These are phyloP conservation scores for Euryodendron excelsum DNA, from an alignment of 148 eudicot species.

Conservation along the genomic window DNA sequence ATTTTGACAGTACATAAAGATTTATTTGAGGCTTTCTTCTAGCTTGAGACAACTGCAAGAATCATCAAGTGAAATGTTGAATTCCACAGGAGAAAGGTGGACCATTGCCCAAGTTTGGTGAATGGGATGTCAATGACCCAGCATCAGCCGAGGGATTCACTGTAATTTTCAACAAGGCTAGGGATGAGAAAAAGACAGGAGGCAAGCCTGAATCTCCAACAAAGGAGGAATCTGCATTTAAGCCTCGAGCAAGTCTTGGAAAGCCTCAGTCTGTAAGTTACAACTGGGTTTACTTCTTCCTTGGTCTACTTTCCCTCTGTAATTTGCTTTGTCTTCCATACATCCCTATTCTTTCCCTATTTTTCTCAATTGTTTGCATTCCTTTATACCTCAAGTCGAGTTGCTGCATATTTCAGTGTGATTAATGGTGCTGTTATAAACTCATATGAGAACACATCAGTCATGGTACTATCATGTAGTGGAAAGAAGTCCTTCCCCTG, in stretches of 20 bases:
- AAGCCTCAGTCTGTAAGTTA: constrained; percentile 39
- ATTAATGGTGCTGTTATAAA: background rate
- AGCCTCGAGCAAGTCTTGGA: constrained; percentile 17
- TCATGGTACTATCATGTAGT: background rate
- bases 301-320: background rate
- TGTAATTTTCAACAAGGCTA: constrained; percentile 37
- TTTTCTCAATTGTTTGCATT: background rate
- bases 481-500: no score
- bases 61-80: background rate
- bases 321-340: background rate
- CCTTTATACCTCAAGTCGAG: background rate
- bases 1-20: background rate
- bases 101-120: constrained; percentile 39
- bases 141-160: constrained; percentile 40
- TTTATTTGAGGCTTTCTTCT: background rate
- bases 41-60: constrained; percentile 8
- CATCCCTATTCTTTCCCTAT: background rate
- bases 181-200: constrained; percentile 35
- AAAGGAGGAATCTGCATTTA: constrained; percentile 19
- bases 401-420: background rate
- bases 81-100: constrained; percentile 27
- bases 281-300: background rate
- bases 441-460: background rate
- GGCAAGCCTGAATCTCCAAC: constrained; percentile 30
- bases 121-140: constrained; percentile 42